phyloP scores from a whole-genome alignment of 2,329 filamentous ascomycete species.

The Lachnellula occidentalis region DNA sequence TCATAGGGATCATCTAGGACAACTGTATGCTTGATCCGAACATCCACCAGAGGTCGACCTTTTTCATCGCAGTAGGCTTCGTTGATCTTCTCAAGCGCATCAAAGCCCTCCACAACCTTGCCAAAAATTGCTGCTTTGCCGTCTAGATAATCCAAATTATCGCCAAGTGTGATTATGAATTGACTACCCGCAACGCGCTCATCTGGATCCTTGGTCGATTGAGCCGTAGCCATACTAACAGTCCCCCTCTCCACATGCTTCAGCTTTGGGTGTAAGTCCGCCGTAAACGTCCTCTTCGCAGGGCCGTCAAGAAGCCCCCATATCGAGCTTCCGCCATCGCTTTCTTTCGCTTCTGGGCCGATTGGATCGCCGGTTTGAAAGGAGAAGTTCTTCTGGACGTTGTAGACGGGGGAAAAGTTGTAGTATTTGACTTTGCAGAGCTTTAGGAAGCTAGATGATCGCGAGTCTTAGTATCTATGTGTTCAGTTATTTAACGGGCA shows the following conservation, averaged over 20 bases:
- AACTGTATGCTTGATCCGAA: conserved; percentile 88
- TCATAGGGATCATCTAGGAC: conserved; percentile 88
- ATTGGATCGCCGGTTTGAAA: conserved; percentile 95
- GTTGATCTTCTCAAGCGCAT: conserved; percentile 90
- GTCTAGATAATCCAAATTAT: conserved; percentile 84
- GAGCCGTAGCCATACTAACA: conserved; percentile 95
- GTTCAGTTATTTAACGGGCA: conserved; percentile 43
- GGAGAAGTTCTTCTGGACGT: conserved; percentile 89
- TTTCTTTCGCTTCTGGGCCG: conserved; percentile 75
- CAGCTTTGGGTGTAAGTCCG: conserved; percentile 79
- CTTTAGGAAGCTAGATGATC: conserved; percentile 75
- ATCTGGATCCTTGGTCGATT: conserved; percentile 70
- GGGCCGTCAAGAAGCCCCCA: conserved; percentile 75
- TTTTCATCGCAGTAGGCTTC: conserved; percentile 79
- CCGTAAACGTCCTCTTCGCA: conserved; percentile 70
- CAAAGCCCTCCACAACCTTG: conserved; percentile 92
- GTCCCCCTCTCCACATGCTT: conserved; percentile 87
- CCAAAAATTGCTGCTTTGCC: conserved; percentile 94
- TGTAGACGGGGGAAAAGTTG: conserved; percentile 92
- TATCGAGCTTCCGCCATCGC: conserved; percentile 88
- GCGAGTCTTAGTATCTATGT: conserved; percentile 44
- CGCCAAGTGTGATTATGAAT: conserved; percentile 87
- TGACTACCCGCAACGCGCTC: conserved; percentile 81
- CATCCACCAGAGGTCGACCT: conserved; percentile 85
- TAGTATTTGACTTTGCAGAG: conserved; percentile 99